Percentiles rank a stretch among this genome's conserved stretches.
Evolutionary conservation across 1,284 basidiomycete species (phyloP).

Genomic region (Sanghuangporus weigelae): DNA sequence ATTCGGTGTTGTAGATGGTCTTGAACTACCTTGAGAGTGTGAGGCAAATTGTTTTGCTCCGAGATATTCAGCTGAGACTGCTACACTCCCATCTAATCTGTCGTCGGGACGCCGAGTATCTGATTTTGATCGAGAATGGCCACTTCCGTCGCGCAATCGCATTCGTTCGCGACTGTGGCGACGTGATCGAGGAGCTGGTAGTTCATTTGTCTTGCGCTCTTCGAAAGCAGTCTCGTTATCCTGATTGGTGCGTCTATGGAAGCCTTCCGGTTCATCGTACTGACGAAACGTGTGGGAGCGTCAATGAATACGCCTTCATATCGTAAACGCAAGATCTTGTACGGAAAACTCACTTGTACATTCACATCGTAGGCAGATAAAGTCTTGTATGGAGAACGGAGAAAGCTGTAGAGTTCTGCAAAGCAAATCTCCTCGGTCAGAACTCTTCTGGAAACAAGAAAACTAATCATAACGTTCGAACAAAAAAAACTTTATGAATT

Average conservation of each 20-base stretch:
- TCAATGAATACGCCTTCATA: background rate
- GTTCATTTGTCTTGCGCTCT: background rate
- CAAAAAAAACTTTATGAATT: constrained; percentile 7
- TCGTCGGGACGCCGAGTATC: background rate
- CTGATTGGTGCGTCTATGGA: background rate
- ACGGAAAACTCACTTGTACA: constrained; percentile 54
- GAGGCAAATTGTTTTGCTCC: background rate
- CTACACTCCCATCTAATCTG: background rate
- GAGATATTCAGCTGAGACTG: background rate
- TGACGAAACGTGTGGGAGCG: background rate
- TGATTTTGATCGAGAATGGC: constrained; percentile 3
- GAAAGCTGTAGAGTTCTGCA: constrained; percentile 78
- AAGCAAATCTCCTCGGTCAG: constrained; percentile 15
- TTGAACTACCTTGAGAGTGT: background rate
- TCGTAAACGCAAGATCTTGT: background rate
- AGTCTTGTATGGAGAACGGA: constrained; percentile 81
- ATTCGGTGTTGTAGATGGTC: background rate
- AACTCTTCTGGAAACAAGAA: constrained; percentile 8
- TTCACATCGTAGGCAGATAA: constrained; percentile 73
- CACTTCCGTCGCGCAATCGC: background rate
- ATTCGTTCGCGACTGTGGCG: background rate
- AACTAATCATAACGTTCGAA: constrained; percentile 16
- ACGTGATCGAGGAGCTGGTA: background rate
- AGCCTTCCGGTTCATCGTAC: constrained; percentile 13
- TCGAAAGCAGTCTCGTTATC: background rate